Percentiles rank a stretch among this genome's conserved stretches.
Conservation (phyloP, 192 early-diverging fungal species). For the Umbelopsis vinacea region DNA sequence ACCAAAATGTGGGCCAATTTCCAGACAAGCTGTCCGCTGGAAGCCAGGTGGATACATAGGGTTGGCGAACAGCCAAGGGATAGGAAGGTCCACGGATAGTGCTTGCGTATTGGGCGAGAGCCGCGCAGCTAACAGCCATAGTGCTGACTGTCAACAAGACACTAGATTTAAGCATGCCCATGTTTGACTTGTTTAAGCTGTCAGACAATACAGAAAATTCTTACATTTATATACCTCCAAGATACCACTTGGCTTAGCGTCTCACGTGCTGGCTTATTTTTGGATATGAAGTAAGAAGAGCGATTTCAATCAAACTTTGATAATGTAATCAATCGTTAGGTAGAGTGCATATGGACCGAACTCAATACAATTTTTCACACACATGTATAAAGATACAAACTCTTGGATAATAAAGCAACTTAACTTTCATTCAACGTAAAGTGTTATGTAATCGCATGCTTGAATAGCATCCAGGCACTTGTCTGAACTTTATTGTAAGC, state of each 20-base stretch:
- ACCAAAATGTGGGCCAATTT: constrained; percentile 22
- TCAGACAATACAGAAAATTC: background rate
- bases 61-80: constrained; percentile 18
- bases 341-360: too few relatives aligned
- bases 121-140: background rate
- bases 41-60: constrained; percentile 19
- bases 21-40: background rate
- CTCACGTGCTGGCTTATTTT: background rate
- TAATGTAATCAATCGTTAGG: background rate
- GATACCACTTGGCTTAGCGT: background rate
- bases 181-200: background rate
- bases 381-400: too few relatives aligned
- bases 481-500: too few relatives aligned
- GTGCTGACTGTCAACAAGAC: background rate
- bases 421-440: too few relatives aligned
- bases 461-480: too few relatives aligned
- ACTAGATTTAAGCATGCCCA: background rate
- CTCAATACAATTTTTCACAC: too few relatives aligned
- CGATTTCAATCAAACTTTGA: background rate
- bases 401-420: too few relatives aligned
- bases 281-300: background rate
- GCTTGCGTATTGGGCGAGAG: background rate
- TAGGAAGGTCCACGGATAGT: background rate
- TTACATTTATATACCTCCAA: background rate
- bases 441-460: too few relatives aligned